Conservation (phyloP, 2,329 filamentous ascomycete genomes). For the Penicillium polonicum region DNA sequence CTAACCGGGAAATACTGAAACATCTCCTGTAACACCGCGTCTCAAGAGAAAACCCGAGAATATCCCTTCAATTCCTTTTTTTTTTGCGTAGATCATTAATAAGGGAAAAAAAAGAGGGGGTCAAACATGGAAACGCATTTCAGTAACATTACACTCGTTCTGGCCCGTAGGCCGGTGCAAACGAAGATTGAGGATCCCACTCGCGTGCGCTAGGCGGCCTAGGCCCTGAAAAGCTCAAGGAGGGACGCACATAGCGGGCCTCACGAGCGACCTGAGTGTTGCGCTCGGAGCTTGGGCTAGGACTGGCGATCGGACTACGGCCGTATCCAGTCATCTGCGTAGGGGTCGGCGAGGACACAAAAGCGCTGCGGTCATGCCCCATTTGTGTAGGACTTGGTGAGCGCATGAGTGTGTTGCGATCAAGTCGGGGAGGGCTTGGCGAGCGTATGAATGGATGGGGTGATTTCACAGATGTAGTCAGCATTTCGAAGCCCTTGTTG, state of each 20-base stretch:
- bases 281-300: constrained; percentile 20
- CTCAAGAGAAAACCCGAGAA: not conserved
- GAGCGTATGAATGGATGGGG: constrained; percentile 31
- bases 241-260: constrained; percentile 48
- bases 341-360: constrained; percentile 23
- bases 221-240: constrained; percentile 50
- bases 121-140: not conserved
- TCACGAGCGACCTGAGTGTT: constrained; percentile 42
- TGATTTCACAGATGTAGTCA: constrained; percentile 43
- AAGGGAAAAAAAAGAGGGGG: not conserved
- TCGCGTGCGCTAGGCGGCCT: constrained; percentile 41
- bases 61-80: not conserved
- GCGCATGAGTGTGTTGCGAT: constrained; percentile 15
- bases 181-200: constrained; percentile 41
- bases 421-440: constrained; percentile 17
- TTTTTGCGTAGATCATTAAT: not conserved
- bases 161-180: constrained; percentile 27
- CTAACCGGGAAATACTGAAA: not conserved
- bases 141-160: constrained; percentile 12
- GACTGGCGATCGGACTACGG: constrained; percentile 29
- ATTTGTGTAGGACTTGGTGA: constrained; percentile 23
- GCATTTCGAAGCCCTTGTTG: constrained; percentile 77
- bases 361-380: not conserved
- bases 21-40: constrained; percentile 1
- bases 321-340: constrained; percentile 13